A percentile compares a stretch with the other conserved stretches of the same genome.
Evolutionary conservation across 257 asterid species (phyloP).

Genomic region (Penstemon barbatus): DNA sequence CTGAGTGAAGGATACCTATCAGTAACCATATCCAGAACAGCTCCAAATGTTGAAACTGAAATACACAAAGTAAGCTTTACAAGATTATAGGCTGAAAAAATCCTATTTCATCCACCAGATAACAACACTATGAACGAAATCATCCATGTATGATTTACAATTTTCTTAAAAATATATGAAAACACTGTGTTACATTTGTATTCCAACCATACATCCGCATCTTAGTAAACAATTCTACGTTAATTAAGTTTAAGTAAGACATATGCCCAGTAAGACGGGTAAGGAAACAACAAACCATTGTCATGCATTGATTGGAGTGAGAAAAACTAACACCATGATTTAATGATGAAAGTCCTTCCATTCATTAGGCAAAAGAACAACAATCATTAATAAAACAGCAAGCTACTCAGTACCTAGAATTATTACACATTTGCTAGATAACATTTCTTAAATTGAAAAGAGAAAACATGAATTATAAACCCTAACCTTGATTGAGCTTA

Average conservation of each 20-base stretch:
- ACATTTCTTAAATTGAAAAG: constrained; percentile 9
- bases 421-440: constrained; percentile 8
- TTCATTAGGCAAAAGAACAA: background rate
- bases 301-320: background rate
- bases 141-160: constrained; percentile 13
- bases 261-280: background rate
- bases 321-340: background rate
- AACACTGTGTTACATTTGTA: background rate
- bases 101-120: constrained; percentile 24
- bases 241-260: background rate
- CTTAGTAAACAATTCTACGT: background rate
- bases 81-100: constrained; percentile 22
- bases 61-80: constrained; percentile 28
- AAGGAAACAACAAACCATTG: background rate
- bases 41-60: constrained; percentile 96
- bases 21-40: constrained; percentile 98
- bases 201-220: background rate
- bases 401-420: background rate
- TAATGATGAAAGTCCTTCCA: constrained; percentile 12
- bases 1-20: constrained; percentile 60
- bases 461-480: constrained; percentile 21
- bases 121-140: constrained; percentile 17
- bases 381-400: constrained; percentile 15
- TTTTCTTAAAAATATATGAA: background rate
- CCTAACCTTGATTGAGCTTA: constrained; percentile 89